Base-by-base conservation (phyloP, 1,139 yeast genomes). In the Yamadazyma triangularis region DNA sequence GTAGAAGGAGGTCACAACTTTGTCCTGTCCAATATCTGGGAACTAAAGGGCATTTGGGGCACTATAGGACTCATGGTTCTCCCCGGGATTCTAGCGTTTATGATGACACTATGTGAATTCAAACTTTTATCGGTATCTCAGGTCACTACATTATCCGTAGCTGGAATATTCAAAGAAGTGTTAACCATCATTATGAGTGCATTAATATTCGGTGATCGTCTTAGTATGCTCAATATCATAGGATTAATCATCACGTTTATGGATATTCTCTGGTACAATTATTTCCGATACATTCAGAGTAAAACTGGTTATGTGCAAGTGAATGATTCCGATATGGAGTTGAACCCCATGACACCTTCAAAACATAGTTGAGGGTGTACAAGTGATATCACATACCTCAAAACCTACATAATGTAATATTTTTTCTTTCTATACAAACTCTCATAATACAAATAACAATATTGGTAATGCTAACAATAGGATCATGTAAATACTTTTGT, bases 141-240 rank as follows among this genome's bases (percentile, higher is more conserved):
- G 35, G 91, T 93, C 10, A 69, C 88, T 24, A 89, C 98, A 1
- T 61, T 91, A 24, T 80, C 93, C 4, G 77, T 91, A 23, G 95
- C 95, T 0, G 98, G 98, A 2, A 85, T 91, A 20, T 84, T 89
- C 50, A 91, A 91, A 53, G 98, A 91, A 54, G 66, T 91, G 6
- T 64, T 89, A 31, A 91, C 97, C 0, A 86, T 91, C 27, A 51
- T 78, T 21, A 67, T 82, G 2, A 79, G 95, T 15, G 69, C 82
- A 33, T 39, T 86, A 4, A 69, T 87, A 10, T 85, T 87, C 55
- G 83, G 86, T 24, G 98, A 91, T 55, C 56, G 60, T 24, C 65
- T 91, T 31, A 76, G 82, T 24, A 48, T 70, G 21, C 57, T 86
- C 35, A 91, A 91, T 54, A 60, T 77, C 36, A 36, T 83, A n/a